phyloP scores from a whole-genome alignment of 129 eudicot genomes.

The Saussurea involucrata region DNA sequence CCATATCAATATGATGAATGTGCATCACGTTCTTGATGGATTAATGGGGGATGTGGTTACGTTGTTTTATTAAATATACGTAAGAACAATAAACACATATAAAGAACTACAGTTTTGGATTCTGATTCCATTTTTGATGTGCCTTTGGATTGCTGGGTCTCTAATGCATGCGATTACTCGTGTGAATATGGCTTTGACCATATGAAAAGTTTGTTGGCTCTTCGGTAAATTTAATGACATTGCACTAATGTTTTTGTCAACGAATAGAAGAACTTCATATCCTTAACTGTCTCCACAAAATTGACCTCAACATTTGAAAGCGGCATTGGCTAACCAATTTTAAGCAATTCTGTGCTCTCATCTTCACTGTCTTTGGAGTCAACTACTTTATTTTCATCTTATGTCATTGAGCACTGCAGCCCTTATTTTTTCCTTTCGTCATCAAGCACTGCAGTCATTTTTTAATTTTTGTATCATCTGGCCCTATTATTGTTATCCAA shows the following conservation, averaged over 20 bases:
- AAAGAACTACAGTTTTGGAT: neutral
- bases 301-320: conserved; percentile 4
- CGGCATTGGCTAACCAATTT: neutral
- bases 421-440: conserved; percentile 1
- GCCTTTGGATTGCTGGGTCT: conserved; percentile 16
- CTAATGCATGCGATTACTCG: conserved; percentile 7
- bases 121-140: neutral
- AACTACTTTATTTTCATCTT: neutral
- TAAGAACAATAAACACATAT: conserved; percentile 1
- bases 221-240: neutral
- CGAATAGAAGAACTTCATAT: neutral
- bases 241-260: conserved; percentile 10
- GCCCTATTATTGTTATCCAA: conserved; percentile 9
- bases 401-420: conserved; percentile 16
- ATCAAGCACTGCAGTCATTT: neutral
- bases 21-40: conserved; percentile 14
- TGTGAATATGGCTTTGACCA: neutral
- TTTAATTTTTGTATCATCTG: conserved; percentile 1
- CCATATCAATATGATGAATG: too few relatives aligned
- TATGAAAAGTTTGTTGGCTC: neutral
- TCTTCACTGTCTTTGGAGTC: neutral
- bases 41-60: neutral
- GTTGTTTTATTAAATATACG: neutral
- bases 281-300: neutral
- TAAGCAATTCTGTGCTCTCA: neutral